Percentiles rank a stretch among this genome's conserved stretches.
These are phyloP conservation scores for Carallia pectinifolia DNA, from an alignment of 345 rosid species.

Conservation along the genomic window DNA sequence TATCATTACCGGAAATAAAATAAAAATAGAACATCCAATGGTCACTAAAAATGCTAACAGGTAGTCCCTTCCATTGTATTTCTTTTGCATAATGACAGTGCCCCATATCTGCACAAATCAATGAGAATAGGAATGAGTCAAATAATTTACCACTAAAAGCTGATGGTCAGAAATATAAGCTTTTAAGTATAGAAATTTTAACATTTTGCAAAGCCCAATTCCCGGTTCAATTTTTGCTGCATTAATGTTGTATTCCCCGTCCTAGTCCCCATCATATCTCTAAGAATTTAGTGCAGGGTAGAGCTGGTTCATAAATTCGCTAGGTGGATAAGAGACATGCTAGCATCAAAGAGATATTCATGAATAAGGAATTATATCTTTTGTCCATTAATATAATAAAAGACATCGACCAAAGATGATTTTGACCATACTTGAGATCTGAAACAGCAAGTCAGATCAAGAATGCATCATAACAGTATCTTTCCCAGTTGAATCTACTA, in stretches of 20 bases:
- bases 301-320: neutral
- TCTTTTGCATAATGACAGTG: conserved; percentile 88
- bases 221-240: neutral
- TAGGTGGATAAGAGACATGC: no score
- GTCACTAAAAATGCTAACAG: conserved; percentile 82
- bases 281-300: neutral
- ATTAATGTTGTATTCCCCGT: conserved; percentile 10
- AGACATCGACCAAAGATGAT: no score
- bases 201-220: neutral
- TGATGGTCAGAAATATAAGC: neutral
- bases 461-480: no score
- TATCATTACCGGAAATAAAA: conserved; percentile 69
- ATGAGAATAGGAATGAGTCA: neutral
- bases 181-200: neutral
- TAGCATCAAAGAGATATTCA: neutral
- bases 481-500: no score
- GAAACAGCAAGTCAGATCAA: no score
- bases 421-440: no score
- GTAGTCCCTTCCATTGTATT: conserved; percentile 79
- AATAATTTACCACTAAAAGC: neutral
- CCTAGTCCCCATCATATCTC: conserved; percentile 5
- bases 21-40: conserved; percentile 84
- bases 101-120: conserved; percentile 53
- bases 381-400: no score
- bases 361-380: neutral